Evolutionary conservation across 768 basidiomycete genomes (phyloP).

Genomic region (Lentinula sp.): DNA sequence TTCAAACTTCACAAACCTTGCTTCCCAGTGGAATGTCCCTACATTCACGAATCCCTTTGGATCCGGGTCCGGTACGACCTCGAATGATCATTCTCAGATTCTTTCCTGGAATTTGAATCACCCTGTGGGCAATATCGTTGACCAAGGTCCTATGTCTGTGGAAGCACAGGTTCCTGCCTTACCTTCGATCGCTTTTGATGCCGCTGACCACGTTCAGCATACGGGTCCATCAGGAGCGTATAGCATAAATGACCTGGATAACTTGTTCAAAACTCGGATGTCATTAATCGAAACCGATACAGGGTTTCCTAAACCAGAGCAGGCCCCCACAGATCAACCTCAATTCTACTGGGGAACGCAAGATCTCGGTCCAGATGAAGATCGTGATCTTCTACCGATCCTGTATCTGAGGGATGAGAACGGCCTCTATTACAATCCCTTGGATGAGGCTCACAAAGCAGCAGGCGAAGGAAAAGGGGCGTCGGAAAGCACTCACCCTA

Average conservation of each 20-base stretch:
- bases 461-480: background rate
- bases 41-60: conserved; percentile 2
- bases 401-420: background rate
- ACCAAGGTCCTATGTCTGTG: background rate
- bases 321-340: background rate
- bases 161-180: background rate
- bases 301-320: background rate
- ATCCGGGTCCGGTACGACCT: background rate
- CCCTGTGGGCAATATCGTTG: background rate
- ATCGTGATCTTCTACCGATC: background rate
- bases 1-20: background rate
- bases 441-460: background rate
- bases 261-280: background rate
- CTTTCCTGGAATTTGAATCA: background rate
- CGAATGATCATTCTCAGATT: background rate
- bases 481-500: too few species aligned
- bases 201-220: background rate
- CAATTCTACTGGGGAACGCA: background rate
- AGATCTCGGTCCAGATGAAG: background rate
- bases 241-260: background rate
- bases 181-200: background rate
- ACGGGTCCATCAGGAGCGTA: background rate
- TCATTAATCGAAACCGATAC: background rate
- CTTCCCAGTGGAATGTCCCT: background rate
- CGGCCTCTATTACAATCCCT: background rate